Percentiles rank a stretch among this genome's conserved stretches.
Evolutionary conservation across 148 eudicot species (phyloP).

Genomic region (Fallopia convolvulus): DNA sequence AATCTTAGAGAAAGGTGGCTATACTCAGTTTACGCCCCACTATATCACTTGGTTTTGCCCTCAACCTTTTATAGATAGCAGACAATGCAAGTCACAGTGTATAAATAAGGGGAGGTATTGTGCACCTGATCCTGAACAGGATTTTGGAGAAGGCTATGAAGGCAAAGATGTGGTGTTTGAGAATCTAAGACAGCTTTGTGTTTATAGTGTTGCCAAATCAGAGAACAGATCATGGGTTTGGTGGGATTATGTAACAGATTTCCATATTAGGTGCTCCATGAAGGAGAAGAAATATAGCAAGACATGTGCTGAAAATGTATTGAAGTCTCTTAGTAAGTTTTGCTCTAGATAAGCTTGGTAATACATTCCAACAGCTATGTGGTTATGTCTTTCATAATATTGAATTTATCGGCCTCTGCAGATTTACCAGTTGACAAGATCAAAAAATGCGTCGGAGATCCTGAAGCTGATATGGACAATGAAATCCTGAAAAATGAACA

Average conservation of each 20-base stretch:
- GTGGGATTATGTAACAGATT: conserved; percentile 99
- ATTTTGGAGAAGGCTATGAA: conserved; percentile 70
- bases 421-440: conserved; percentile 71
- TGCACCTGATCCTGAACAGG: conserved; percentile 91
- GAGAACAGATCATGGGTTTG: conserved; percentile 81
- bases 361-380: neutral
- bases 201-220: conserved; percentile 71
- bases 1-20: conserved; percentile 81
- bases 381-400: neutral
- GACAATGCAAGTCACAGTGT: conserved; percentile 82
- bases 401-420: conserved; percentile 16
- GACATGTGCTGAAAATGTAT: conserved; percentile 65
- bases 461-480: conserved; percentile 75
- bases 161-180: conserved; percentile 93
- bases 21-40: conserved; percentile 71
- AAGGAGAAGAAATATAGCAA: conserved; percentile 65
- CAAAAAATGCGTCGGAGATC: conserved; percentile 72
- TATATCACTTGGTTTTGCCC: conserved; percentile 99
- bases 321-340: conserved; percentile 68
- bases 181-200: conserved; percentile 94
- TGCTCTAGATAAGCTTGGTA: neutral
- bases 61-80: conserved; percentile 41
- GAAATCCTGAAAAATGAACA: conserved; percentile 81
- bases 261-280: conserved; percentile 92
- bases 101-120: conserved; percentile 93